Conservation (phyloP, 2,329 filamentous ascomycete species). For the Rutstroemia sydowiana region DNA sequence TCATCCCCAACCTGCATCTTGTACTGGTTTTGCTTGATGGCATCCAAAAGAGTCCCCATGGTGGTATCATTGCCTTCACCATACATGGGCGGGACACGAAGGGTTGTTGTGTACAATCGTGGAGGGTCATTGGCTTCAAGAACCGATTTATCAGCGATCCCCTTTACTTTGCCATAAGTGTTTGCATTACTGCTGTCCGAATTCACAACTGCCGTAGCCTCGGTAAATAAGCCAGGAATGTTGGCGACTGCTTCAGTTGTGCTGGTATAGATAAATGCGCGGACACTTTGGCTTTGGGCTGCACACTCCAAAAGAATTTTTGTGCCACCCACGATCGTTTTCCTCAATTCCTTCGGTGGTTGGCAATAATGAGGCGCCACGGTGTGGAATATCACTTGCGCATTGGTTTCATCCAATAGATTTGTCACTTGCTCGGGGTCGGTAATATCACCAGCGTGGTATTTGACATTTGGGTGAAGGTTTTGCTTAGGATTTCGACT, state of each 20-base stretch:
- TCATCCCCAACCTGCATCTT: slow-evolving; percentile 44
- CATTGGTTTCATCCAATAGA: too few relatives aligned
- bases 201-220: slow-evolving; percentile 25
- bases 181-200: slow-evolving; percentile 20
- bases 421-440: too few relatives aligned
- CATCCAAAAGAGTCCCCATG: slow-evolving; percentile 1
- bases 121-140: slow-evolving; percentile 25
- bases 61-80: slow-evolving; percentile 23
- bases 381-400: too few relatives aligned
- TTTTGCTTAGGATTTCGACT: too few relatives aligned
- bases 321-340: too few relatives aligned
- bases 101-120: slow-evolving; percentile 21
- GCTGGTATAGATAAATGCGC: slow-evolving; percentile 31
- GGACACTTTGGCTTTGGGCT: slow-evolving; percentile 14
- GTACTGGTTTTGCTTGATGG: slow-evolving; percentile 33
- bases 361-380: too few relatives aligned
- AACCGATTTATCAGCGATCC: slow-evolving; percentile 28
- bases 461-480: too few relatives aligned
- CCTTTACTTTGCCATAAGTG: slow-evolving; percentile 27
- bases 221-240: slow-evolving; percentile 16
- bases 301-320: slow-evolving; percentile 26
- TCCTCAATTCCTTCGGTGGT: too few relatives aligned
- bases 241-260: slow-evolving; percentile 27
- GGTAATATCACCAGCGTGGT: too few relatives aligned
- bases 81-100: slow-evolving; percentile 30